Evolutionary conservation across 768 basidiomycete genomes (phyloP).

Genomic region (Leccinum ochraceum): DNA sequence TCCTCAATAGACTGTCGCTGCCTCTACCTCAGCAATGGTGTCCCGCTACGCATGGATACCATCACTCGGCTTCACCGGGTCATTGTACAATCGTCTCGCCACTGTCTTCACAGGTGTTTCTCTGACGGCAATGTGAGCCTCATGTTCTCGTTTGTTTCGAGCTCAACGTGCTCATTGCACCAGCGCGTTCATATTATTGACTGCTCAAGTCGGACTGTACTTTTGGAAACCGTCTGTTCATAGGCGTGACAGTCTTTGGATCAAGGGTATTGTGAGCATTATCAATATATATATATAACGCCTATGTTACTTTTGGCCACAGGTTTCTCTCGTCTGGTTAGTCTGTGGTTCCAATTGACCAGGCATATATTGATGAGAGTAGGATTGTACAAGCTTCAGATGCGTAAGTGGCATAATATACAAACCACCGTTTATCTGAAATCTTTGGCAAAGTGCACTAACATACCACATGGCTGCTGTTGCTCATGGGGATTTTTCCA

Average conservation of each 20-base stretch:
- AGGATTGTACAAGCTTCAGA: slow-evolving; percentile 23
- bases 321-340: slow-evolving; percentile 27
- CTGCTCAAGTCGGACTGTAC: slow-evolving; percentile 25
- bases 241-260: slow-evolving; percentile 22
- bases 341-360: not conserved
- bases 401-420: slow-evolving; percentile 8
- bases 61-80: slow-evolving; percentile 3
- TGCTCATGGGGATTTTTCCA: not conserved
- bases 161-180: not conserved
- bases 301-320: not conserved
- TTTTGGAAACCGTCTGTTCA: slow-evolving; percentile 19
- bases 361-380: slow-evolving; percentile 5
- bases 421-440: not conserved
- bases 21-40: slow-evolving; percentile 7
- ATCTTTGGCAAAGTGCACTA: slow-evolving; percentile 13
- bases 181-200: slow-evolving; percentile 25
- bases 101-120: slow-evolving; percentile 17
- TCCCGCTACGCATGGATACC: not conserved
- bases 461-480: slow-evolving; percentile 6
- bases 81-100: slow-evolving; percentile 1
- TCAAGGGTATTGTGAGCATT: slow-evolving; percentile 22
- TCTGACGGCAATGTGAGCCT: slow-evolving; percentile 14
- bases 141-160: not conserved
- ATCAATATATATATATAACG: too few relatives aligned
- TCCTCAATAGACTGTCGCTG: not conserved